Percentiles rank a stretch among this genome's conserved stretches.
phyloP scores from a whole-genome alignment of 1,284 basidiomycete genomes.

The Cryptococcus wingfieldii region DNA sequence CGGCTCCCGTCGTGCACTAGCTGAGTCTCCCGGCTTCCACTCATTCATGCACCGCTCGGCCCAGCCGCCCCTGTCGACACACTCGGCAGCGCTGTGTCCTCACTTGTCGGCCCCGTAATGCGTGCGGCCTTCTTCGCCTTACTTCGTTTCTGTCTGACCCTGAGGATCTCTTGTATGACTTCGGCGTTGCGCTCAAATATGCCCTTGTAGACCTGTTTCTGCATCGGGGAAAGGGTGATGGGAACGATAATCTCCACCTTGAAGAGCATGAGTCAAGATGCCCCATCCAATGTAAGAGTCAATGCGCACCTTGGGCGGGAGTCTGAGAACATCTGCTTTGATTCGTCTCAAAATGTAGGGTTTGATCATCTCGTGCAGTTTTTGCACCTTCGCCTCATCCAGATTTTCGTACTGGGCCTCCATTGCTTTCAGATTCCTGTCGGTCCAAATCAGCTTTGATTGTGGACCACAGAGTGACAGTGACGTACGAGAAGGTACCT shows the following conservation, averaged over 20 bases:
- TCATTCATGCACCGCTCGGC: no score
- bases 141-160: constrained; percentile 20
- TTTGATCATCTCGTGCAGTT: constrained; percentile 69
- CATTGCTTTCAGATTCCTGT: constrained; percentile 61
- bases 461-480: not conserved
- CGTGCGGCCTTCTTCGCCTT: not conserved
- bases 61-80: not conserved
- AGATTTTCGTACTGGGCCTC: constrained; percentile 67
- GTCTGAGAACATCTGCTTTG: constrained; percentile 84
- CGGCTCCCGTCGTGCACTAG: no score
- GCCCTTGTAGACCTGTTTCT: constrained; percentile 83
- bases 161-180: constrained; percentile 25
- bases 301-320: constrained; percentile 77
- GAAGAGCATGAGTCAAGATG: not conserved
- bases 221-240: constrained; percentile 78
- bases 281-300: not conserved
- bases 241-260: constrained; percentile 71
- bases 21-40: no score
- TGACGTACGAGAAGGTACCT: constrained; percentile 52
- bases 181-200: constrained; percentile 55
- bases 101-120: not conserved
- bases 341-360: constrained; percentile 90
- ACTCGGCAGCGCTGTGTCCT: not conserved
- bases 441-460: not conserved
- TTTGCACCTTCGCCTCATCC: constrained; percentile 69